Evolutionary conservation across 768 basidiomycete species (phyloP).

Genomic region (Leccinum broughii): DNA sequence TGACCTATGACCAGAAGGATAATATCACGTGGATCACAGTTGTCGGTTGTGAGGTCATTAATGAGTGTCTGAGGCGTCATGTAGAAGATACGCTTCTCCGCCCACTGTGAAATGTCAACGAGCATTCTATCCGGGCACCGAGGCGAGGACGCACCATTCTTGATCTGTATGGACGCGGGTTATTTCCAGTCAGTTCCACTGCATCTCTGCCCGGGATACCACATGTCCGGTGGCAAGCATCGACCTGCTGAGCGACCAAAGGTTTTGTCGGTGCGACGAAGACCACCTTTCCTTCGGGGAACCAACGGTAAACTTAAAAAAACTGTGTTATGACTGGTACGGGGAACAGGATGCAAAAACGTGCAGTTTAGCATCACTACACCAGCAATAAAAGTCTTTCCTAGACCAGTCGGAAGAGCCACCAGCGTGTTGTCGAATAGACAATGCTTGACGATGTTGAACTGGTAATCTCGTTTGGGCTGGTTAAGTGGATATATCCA

Average conservation of each 20-base stretch:
- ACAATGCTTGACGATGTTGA: constrained; percentile 82
- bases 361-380: constrained; percentile 94
- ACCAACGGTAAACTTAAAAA: constrained; percentile 82
- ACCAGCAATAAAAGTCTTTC: constrained; percentile 98
- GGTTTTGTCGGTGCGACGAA: constrained; percentile 98
- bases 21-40: constrained; percentile 77
- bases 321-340: constrained; percentile 6
- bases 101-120: constrained; percentile 53
- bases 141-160: constrained; percentile 51
- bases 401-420: constrained; percentile 91
- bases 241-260: constrained; percentile 91
- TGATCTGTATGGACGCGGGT: constrained; percentile 50
- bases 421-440: constrained; percentile 94
- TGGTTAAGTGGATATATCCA: constrained; percentile 93
- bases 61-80: constrained; percentile 95
- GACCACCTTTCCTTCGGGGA: constrained; percentile 86
- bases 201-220: constrained; percentile 90
- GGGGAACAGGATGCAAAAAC: constrained; percentile 16
- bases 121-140: background rate
- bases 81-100: constrained; percentile 83
- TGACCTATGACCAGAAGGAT: constrained; percentile 86
- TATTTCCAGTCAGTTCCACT: constrained; percentile 83
- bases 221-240: constrained; percentile 89
- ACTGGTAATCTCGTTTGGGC: constrained; percentile 91
- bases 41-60: constrained; percentile 76